Evolutionary conservation across 2,329 filamentous ascomycete genomes (phyloP).

Genomic region (Penicillium griseofulvum): DNA sequence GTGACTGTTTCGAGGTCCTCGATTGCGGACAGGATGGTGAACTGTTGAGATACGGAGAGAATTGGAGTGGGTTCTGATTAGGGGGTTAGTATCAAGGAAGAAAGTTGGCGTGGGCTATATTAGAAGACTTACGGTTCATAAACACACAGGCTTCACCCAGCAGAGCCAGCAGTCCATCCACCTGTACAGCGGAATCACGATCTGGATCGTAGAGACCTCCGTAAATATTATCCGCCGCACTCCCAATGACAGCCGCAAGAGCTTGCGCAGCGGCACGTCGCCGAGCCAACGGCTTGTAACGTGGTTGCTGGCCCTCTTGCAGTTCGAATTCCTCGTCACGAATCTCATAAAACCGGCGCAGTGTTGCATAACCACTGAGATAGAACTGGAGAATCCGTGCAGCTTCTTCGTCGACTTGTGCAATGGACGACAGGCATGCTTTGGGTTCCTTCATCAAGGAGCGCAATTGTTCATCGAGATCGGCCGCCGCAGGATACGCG

Average conservation of each 20-base stretch:
- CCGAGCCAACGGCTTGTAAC: slow-evolving; percentile 55
- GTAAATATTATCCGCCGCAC: slow-evolving; percentile 84
- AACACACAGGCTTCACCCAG: slow-evolving; percentile 82
- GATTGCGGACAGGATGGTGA: slow-evolving; percentile 70
- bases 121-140: slow-evolving; percentile 54
- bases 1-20: slow-evolving; percentile 78
- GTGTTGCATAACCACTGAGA: slow-evolving; percentile 86
- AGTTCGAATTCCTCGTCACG: slow-evolving; percentile 63
- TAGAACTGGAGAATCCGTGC: slow-evolving; percentile 80
- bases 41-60: slow-evolving; percentile 70
- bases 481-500: slow-evolving; percentile 67
- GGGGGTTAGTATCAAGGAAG: slow-evolving; percentile 12
- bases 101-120: neutral
- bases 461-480: slow-evolving; percentile 71
- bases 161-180: slow-evolving; percentile 80
- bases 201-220: slow-evolving; percentile 83
- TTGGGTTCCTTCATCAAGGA: slow-evolving; percentile 70
- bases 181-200: slow-evolving; percentile 78
- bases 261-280: slow-evolving; percentile 70
- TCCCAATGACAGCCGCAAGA: slow-evolving; percentile 78
- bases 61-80: slow-evolving; percentile 52
- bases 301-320: slow-evolving; percentile 40
- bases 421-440: slow-evolving; percentile 67
- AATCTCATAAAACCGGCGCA: slow-evolving; percentile 87
- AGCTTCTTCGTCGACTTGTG: slow-evolving; percentile 73